Percentiles rank a stretch among this genome's conserved stretches.
Conservation (phyloP, 1,284 basidiomycete species). For the Neolentinus lepideus region DNA sequence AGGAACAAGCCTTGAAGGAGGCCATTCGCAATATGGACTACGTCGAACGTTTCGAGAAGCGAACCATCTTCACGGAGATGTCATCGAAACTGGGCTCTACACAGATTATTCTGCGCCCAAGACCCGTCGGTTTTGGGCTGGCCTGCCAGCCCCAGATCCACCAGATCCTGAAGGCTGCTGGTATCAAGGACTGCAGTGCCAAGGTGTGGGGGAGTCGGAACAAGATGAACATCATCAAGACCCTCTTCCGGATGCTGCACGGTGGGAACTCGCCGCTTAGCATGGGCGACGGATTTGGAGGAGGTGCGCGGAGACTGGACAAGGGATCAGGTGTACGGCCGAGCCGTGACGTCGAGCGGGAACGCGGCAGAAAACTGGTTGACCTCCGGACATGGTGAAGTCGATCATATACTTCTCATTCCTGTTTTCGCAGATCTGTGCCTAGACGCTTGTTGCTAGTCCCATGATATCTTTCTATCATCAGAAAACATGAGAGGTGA, state of each 20-base stretch:
- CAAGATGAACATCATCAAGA: slow-evolving; percentile 56
- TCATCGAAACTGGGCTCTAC: slow-evolving; percentile 84
- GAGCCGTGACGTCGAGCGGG: slow-evolving; percentile 61
- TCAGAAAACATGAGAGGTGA: not conserved
- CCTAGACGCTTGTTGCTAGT: not conserved
- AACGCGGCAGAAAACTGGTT: slow-evolving; percentile 61
- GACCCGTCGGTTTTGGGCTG: slow-evolving; percentile 92
- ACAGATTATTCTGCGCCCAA: slow-evolving; percentile 75
- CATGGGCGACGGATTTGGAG: slow-evolving; percentile 75
- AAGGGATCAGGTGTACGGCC: slow-evolving; percentile 64
- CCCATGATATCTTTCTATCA: not conserved
- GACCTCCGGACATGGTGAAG: slow-evolving; percentile 44
- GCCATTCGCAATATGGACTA: slow-evolving; percentile 86
- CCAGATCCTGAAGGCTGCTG: slow-evolving; percentile 84
- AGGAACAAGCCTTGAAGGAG: slow-evolving; percentile 60
- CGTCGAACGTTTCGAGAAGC: slow-evolving; percentile 82
- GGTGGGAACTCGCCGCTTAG: slow-evolving; percentile 65
- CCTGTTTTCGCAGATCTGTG: not conserved
- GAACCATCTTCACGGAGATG: slow-evolving; percentile 90
- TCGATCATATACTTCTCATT: not conserved
- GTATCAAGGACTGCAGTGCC: slow-evolving; percentile 90
- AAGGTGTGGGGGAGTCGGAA: slow-evolving; percentile 94
- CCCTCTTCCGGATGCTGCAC: slow-evolving; percentile 58
- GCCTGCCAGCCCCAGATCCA: slow-evolving; percentile 88
- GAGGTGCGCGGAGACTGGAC: slow-evolving; percentile 55